phyloP scores from a whole-genome alignment of 2,329 filamentous ascomycete genomes.

The Xylaria sp. region DNA sequence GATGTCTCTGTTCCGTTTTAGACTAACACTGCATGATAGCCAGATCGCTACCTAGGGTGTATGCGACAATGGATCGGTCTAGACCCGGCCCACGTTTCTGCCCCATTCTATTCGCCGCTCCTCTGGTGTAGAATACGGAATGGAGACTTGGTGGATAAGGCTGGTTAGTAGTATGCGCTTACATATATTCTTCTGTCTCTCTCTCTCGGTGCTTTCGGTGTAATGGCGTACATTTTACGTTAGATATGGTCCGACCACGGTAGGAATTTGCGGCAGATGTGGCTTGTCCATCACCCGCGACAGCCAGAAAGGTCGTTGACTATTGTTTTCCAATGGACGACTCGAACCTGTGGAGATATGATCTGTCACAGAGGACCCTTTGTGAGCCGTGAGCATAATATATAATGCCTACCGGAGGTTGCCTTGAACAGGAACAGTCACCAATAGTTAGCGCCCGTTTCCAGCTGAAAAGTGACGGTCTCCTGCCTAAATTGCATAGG shows the following conservation, averaged over 20 bases:
- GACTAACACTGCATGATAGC: conserved; percentile 36
- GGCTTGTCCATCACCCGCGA: conserved; percentile 19
- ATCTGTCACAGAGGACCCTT: conserved; percentile 17
- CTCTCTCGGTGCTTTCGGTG: conserved; percentile 23
- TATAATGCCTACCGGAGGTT: conserved; percentile 8
- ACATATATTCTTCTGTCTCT: conserved; percentile 11
- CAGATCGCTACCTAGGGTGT: conserved; percentile 33
- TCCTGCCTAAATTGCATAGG: conserved; percentile 22
- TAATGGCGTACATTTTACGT: conserved; percentile 16
- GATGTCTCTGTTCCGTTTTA: conserved; percentile 32
- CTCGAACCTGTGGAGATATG: conserved; percentile 16
- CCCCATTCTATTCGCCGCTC: conserved; percentile 19
- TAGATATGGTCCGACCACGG: background rate
- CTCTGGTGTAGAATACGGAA: conserved; percentile 22
- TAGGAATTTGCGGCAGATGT: conserved; percentile 23
- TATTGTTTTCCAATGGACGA: conserved; percentile 1
- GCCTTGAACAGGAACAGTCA: conserved; percentile 10
- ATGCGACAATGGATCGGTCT: conserved; percentile 36
- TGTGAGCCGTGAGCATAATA: conserved; percentile 3
- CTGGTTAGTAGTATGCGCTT: conserved; percentile 21
- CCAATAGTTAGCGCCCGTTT: conserved; percentile 19
- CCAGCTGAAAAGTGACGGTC: conserved; percentile 4
- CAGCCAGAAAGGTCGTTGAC: background rate
- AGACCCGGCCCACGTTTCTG: conserved; percentile 33
- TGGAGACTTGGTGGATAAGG: conserved; percentile 26